Base-by-base conservation (phyloP, 306 rosid species). In the Dalbergia cultrata region DNA sequence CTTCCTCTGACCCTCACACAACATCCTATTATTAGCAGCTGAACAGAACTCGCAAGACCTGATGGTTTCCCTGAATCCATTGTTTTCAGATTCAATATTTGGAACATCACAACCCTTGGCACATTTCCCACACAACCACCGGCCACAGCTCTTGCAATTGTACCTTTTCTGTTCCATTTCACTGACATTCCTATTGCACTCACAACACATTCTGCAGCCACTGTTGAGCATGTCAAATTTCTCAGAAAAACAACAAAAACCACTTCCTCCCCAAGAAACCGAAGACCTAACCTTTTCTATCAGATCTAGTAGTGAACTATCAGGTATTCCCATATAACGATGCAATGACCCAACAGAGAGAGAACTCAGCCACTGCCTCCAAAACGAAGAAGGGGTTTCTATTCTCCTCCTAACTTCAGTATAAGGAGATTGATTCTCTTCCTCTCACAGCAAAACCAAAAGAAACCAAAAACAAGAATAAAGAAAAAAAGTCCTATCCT, bases 251-350 rank as follows among this genome's bases (percentile, higher is more conserved):
- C 78, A 66, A 82, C 13, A 70, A 13, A 67, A 45, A 74, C 86
- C 87, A 62, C 86, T 85, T 75, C 68, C 68, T 76, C 82, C 84
- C 88, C 88, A 85, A 82, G 89, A 79, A 81, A 91, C 52, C 98
- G 90, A 91, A 87, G 87, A 87, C 87, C 88, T 81, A 67, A 91
- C 81, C 84, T 88, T 90, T 80, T 80, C 86, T 84, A 89, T 89
- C 77, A 88, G 92, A 93, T 91, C 91, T 88, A 78, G 31, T 75
- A 89, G 70, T 18, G 97, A 89, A 66, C 87, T 87, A 85, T 93
- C 97, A 90, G 98, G 97, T 89, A 93, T 87, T 91, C 99, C 96
- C 99, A 95, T 91, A 95, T 87, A 95, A 45, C 81, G 87, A 89
- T 62, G 76, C 8, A 45, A 87, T 39, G 61, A 78, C 80, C 76